Evolutionary conservation across 306 rosid species (phyloP).

Genomic region (Lotus japonicus): DNA sequence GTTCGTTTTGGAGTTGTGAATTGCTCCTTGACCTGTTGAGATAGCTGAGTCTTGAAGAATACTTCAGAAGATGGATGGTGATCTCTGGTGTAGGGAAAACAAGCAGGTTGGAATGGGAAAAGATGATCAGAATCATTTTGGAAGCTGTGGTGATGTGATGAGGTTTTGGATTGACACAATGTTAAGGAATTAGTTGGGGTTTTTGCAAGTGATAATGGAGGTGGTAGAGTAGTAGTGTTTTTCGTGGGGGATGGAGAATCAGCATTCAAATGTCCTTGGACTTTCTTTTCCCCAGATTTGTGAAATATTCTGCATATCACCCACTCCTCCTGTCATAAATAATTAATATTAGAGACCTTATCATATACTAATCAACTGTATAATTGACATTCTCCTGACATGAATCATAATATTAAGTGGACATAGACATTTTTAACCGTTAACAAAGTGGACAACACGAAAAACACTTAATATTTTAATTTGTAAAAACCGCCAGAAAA

Average conservation of each 20-base stretch:
- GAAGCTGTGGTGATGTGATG: neutral
- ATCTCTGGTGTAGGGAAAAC: too few species aligned
- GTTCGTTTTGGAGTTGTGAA: neutral
- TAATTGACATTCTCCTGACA: too few species aligned
- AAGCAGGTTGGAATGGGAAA: neutral
- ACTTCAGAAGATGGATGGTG: neutral
- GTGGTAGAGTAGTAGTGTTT: neutral
- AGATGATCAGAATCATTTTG: neutral
- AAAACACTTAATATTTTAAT: too few species aligned
- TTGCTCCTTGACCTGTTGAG: constrained; percentile 4
- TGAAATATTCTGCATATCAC: constrained; percentile 79
- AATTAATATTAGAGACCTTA: neutral
- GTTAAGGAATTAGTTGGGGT: neutral
- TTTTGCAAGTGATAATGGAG: neutral
- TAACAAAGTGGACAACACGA: too few species aligned
- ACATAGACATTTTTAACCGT: too few species aligned
- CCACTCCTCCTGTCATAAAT: constrained; percentile 65
- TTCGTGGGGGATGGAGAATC: neutral
- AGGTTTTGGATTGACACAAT: neutral
- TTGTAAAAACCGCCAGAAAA: too few species aligned
- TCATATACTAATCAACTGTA: too few species aligned
- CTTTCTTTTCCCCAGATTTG: constrained; percentile 49
- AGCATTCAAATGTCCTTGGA: constrained; percentile 13
- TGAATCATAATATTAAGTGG: too few species aligned
- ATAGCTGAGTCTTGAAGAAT: neutral